Evolutionary conservation across 345 rosid species (phyloP), one percentile per base, ranked within the genome.

Genomic region (Gossypium australe): DNA sequence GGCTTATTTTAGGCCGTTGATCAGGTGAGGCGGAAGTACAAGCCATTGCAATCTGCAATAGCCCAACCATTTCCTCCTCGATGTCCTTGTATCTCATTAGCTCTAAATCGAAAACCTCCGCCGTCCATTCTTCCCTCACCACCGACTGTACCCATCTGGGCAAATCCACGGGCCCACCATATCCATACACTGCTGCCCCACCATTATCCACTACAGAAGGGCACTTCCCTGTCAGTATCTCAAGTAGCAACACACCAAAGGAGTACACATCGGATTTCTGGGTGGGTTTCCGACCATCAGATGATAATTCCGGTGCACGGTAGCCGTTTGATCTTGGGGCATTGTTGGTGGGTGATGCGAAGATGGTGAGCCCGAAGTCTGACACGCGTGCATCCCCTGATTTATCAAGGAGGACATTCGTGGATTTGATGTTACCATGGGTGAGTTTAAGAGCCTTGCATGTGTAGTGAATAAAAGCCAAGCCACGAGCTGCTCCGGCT

Each of bases 121-220:
- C 97, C 24, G 97, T 91, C 97, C 97, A 91, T 71, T 89, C 94
- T 76, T 91, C 97, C 49, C 92, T 88, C 78, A 91, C 97, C 69
- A 91, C 97, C 0, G 91, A 88, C 71, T 88, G 89, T 2, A 91
- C 97, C 97, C 94, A 91, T 79, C 85, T 79, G 0, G 94, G 97
- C 82, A 91, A 76, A 62, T 91, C 97, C 74, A 89, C 82, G 2
- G 76, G 77, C 69, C 85, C 90, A 18, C 87, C 86, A n/a, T 84
- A 84, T 5, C 84, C 87, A 66, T 55, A 75, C 12, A 84, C 84
- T 5, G 83, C 18, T 9, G 84, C 94, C 25, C 79, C 84, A 1
- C 83, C 72, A 0, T 84, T 74, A 0, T 94, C 97, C 72, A 80
- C 81, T 1, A 77, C 9, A 0, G 90, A 89, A 0, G 97, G 97